Conservation (phyloP, 1,139 yeast genomes). For the Cylindricascospora bacillispora region DNA sequence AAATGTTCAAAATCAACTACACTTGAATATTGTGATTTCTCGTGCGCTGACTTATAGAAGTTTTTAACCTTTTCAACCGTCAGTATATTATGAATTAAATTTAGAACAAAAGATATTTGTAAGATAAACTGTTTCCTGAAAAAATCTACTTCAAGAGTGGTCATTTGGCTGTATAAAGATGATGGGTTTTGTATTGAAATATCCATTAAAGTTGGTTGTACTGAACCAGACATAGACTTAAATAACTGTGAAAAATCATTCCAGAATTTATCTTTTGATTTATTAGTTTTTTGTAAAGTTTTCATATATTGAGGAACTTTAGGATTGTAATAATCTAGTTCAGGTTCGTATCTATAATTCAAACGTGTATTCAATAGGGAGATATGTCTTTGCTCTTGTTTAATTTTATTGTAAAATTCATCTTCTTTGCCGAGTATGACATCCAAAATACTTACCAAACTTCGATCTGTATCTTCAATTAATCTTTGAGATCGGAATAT, state of each 20-base stretch:
- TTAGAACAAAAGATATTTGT: constrained; percentile 14
- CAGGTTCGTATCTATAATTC: constrained; percentile 11
- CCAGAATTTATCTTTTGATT: constrained; percentile 13
- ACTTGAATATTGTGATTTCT: neutral
- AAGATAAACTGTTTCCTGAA: constrained; percentile 20
- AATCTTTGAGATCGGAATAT: too few relatives aligned
- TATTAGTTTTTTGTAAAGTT: constrained; percentile 7
- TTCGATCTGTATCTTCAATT: too few relatives aligned
- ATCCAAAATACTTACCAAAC: constrained; percentile 13
- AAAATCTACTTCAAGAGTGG: constrained; percentile 13
- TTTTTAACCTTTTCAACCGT: constrained; percentile 11
- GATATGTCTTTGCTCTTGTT: constrained; percentile 8
- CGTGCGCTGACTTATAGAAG: constrained; percentile 7
- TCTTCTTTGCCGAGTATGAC: constrained; percentile 18
- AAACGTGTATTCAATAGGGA: constrained; percentile 10
- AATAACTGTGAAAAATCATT: constrained; percentile 3
- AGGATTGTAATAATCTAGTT: constrained; percentile 6
- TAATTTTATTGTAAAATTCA: constrained; percentile 14
- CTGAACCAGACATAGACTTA: constrained; percentile 4
- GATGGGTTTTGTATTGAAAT: constrained; percentile 11
- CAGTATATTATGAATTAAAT: constrained; percentile 13
- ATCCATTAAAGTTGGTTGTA: constrained; percentile 17
- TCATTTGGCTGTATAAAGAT: constrained; percentile 14
- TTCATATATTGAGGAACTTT: constrained; percentile 12
- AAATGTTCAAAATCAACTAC: constrained; percentile 9